These are phyloP conservation scores for Cicer arietinum DNA, from an alignment of 306 rosid genomes.

Conservation along the genomic window DNA sequence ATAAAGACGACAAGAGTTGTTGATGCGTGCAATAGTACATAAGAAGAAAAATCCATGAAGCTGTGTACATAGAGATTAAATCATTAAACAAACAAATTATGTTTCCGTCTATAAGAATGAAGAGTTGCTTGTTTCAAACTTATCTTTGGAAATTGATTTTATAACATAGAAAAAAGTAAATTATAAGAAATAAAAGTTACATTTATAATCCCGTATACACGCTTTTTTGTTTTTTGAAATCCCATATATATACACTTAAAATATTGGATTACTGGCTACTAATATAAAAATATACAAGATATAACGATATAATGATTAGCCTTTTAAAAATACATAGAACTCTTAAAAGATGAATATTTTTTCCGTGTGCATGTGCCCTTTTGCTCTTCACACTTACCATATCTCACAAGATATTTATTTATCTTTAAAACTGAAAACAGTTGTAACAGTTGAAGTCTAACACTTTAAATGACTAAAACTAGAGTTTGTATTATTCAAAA, in stretches of 20 bases:
- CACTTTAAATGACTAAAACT: background rate
- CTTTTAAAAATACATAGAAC: too few relatives aligned
- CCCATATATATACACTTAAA: too few relatives aligned
- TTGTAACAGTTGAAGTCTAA: conserved; percentile 2
- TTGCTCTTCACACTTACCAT: too few relatives aligned
- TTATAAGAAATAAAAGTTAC: background rate
- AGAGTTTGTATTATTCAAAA: background rate
- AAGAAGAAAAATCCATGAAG: background rate
- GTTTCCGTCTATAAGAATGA: background rate
- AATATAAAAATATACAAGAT: too few relatives aligned
- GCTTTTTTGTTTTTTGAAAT: too few relatives aligned
- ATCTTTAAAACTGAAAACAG: background rate
- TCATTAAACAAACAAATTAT: background rate
- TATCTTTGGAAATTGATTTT: background rate
- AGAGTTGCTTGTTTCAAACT: background rate
- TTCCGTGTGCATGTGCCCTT: background rate
- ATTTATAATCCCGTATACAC: background rate
- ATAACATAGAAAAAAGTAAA: background rate
- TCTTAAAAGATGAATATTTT: too few relatives aligned
- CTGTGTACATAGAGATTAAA: background rate
- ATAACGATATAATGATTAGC: too few relatives aligned
- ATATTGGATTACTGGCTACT: too few relatives aligned
- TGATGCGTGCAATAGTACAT: background rate
- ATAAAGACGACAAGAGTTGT: conserved; percentile 5
- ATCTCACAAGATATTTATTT: background rate